phyloP scores from a whole-genome alignment of 257 asterid genomes.

The Nicotiana obtusifolia region DNA sequence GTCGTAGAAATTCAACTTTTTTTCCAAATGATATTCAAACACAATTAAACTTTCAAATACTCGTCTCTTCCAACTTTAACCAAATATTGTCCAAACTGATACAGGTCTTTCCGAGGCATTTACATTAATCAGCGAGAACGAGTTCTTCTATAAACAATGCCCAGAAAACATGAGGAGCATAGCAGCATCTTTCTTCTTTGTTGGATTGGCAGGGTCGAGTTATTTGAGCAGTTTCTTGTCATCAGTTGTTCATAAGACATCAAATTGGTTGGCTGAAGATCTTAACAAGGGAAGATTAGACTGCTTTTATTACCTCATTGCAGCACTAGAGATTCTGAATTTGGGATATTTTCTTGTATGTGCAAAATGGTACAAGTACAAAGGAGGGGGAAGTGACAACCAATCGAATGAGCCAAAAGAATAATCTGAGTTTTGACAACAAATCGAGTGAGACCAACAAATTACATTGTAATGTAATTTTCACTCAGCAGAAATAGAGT shows the following conservation, averaged over 20 bases:
- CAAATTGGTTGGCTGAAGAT: conserved; percentile 34
- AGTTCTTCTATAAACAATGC: conserved; percentile 27
- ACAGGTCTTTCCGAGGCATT: conserved; percentile 25
- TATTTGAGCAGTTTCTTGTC: conserved; percentile 21
- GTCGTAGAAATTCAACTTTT: too few relatives aligned
- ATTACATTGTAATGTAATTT: neutral
- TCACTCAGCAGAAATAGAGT: neutral
- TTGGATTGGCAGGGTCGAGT: conserved; percentile 20
- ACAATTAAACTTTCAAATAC: neutral
- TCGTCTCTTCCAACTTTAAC: neutral
- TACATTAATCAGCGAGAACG: conserved; percentile 19
- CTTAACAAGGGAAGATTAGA: conserved; percentile 27
- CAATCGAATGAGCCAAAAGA: neutral
- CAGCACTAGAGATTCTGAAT: conserved; percentile 21
- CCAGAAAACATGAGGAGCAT: conserved; percentile 39
- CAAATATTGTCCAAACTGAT: neutral
- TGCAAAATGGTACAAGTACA: conserved; percentile 31
- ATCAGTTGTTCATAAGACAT: conserved; percentile 18
- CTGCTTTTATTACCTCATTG: conserved; percentile 21
- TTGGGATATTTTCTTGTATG: conserved; percentile 21
- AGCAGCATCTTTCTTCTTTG: conserved; percentile 22
- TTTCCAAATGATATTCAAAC: neutral
- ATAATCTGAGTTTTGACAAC: neutral
- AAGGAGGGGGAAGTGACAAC: neutral
- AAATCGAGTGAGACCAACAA: neutral